Percentiles rank a stretch among this genome's conserved stretches.
These are phyloP conservation scores for Tulasnella sp. DNA, from an alignment of 768 basidiomycete genomes.

Conservation along the genomic window DNA sequence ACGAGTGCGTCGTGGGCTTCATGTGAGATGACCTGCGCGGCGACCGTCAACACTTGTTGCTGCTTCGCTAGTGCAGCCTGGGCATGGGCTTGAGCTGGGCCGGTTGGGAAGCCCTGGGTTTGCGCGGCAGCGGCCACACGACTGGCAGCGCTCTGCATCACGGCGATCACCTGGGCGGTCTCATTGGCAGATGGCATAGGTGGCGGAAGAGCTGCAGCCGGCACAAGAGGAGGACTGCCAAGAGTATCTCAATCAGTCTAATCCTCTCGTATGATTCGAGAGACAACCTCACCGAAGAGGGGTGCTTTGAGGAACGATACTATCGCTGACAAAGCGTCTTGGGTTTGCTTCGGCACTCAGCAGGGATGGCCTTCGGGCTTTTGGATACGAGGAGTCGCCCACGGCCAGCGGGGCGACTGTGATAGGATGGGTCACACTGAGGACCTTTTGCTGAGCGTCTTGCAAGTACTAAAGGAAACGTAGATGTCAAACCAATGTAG, in stretches of 20 bases:
- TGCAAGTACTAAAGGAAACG: constrained; percentile 44
- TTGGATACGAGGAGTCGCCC: constrained; percentile 25
- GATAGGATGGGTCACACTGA: constrained; percentile 56
- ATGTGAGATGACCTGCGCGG: constrained; percentile 65
- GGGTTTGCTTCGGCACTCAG: constrained; percentile 19
- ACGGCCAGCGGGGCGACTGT: constrained; percentile 55
- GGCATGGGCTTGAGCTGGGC: constrained; percentile 26
- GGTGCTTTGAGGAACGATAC: constrained; percentile 25
- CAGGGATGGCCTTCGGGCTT: constrained; percentile 34
- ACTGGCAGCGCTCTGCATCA: constrained; percentile 64
- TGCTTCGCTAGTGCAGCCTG: constrained; percentile 61
- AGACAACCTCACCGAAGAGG: constrained; percentile 13
- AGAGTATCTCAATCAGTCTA: neutral
- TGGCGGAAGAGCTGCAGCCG: constrained; percentile 28
- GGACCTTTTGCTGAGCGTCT: constrained; percentile 61
- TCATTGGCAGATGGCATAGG: constrained; percentile 22
- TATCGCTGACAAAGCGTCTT: constrained; percentile 34
- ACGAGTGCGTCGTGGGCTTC: constrained; percentile 40
- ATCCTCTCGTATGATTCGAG: neutral
- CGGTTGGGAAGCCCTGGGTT: constrained; percentile 31
- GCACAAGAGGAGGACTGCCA: constrained; percentile 18
- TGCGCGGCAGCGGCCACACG: constrained; percentile 66
- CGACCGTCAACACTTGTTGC: constrained; percentile 60
- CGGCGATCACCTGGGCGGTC: constrained; percentile 62
- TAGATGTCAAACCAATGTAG: neutral